Base-by-base conservation (phyloP, 345 rosid species). In the Orychophragmus violaceus region DNA sequence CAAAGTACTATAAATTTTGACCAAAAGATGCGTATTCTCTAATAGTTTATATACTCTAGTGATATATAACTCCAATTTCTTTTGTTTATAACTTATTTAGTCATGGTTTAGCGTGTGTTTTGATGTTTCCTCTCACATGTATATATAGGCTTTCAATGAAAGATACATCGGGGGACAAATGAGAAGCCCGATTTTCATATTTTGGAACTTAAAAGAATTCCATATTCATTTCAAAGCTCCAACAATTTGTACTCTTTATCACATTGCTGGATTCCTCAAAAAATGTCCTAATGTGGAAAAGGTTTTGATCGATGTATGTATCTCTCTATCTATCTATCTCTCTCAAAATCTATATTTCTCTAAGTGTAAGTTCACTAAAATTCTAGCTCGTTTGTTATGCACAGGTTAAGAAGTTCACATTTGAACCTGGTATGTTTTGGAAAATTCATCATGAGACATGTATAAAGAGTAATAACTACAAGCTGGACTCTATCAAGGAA, bases 381-480 rank as follows among this genome's bases (percentile, higher is more conserved):
- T 0, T 30, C 30, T 49, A 1, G 1, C 39, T 53, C 5, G 4
- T 55, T 54, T 71, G 24, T n/a, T 35, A 45, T 36, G 11, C n/a
- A 18, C 60, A 69, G 74, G 27, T 69, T 30, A 10, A 19, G 18
- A 22, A 53, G 27, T 70, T 62, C 48, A 62, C 68, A 30, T 70
- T 70, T 44, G 48, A 44, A 62, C 14, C 16, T 28, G 36, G 25
- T 17, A 9, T 17, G 5, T 17, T 53, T 12, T 70, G 75, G 49
- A 17, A 53, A 18, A 13, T 12, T 2, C 48, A 53, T 53, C 39
- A 70, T 0, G 30, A 23, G 21, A 0, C 24, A 22, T 5, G 6
- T 6, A 8, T 69, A 23, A 1, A 9, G 5, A 50, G 13, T 30
- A 1, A 2, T 4, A 53, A 12, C 17, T 36, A 21, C 36, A 0